Conservation (phyloP, 148 eudicot genomes). For the Vaccinium myrtillus region DNA sequence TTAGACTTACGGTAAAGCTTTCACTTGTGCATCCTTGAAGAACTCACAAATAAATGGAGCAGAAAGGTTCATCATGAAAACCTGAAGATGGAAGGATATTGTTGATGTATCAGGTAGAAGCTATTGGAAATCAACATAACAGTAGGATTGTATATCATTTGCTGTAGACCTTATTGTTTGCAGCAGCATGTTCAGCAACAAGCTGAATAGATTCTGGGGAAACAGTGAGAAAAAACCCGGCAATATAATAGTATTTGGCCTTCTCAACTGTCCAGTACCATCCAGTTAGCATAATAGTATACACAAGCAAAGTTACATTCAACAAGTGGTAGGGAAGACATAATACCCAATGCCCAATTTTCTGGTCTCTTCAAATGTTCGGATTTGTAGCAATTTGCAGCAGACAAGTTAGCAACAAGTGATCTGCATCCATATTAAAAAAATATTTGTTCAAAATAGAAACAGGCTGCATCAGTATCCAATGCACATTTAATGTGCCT, state of each 20-base stretch:
- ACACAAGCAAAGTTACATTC: not conserved
- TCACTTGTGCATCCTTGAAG: conserved; percentile 84
- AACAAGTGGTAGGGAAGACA: conserved; percentile 5
- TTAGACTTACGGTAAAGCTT: conserved; percentile 69
- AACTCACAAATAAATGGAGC: conserved; percentile 98
- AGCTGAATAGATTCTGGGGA: conserved; percentile 87
- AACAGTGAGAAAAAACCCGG: conserved; percentile 99
- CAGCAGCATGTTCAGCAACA: conserved; percentile 98
- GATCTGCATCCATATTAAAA: conserved; percentile 50
- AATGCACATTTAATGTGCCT: no score
- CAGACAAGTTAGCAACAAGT: conserved; percentile 86
- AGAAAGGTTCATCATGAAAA: conserved; percentile 85
- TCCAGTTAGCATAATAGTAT: not conserved
- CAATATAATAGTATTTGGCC: conserved; percentile 90
- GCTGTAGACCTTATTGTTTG: conserved; percentile 75
- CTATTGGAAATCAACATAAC: not conserved
- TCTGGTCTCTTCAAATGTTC: conserved; percentile 94
- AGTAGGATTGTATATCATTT: not conserved
- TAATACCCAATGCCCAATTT: conserved; percentile 89
- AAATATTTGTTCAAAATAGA: conserved; percentile 6
- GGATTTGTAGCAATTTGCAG: conserved; percentile 95
- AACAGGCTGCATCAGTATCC: no score
- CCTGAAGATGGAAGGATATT: conserved; percentile 29
- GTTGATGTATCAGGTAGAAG: conserved; percentile 10
- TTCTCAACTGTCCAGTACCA: conserved; percentile 70